Percentiles rank a stretch among this genome's conserved stretches.
Evolutionary conservation across 345 rosid genomes (phyloP).

Genomic region (Pistacia vera): DNA sequence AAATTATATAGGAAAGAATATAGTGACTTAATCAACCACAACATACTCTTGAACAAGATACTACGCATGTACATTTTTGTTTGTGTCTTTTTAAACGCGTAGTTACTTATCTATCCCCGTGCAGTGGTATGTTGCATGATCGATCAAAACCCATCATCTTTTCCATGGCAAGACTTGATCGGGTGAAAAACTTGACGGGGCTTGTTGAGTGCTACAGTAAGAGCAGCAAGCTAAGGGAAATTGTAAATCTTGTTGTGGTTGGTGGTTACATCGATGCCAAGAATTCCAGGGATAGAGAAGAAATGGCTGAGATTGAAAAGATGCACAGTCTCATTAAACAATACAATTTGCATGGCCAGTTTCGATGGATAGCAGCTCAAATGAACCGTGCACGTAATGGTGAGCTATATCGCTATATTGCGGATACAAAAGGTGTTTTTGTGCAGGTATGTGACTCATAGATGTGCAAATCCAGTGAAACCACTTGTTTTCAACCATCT

Average conservation of each 20-base stretch:
- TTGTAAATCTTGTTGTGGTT: constrained; percentile 49
- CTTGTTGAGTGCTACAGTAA: constrained; percentile 57
- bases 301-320: constrained; percentile 52
- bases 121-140: constrained; percentile 49
- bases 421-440: constrained; percentile 54
- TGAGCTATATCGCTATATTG: constrained; percentile 59
- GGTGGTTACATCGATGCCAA: constrained; percentile 49
- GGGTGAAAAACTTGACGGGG: constrained; percentile 61
- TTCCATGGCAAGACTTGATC: constrained; percentile 72
- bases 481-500: not conserved
- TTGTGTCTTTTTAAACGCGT: not conserved
- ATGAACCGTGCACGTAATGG: constrained; percentile 62
- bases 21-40: not conserved
- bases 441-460: constrained; percentile 33
- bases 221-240: constrained; percentile 46
- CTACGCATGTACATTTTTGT: not conserved
- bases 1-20: not conserved
- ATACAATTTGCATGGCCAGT: constrained; percentile 52
- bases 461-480: not conserved
- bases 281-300: constrained; percentile 53
- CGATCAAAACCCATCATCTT: constrained; percentile 56
- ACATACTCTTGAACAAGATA: not conserved
- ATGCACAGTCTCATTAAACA: constrained; percentile 47
- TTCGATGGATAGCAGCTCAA: constrained; percentile 56
- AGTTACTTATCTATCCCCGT: constrained; percentile 14